These are phyloP conservation scores for Hypholoma sublateritium DNA, from an alignment of 768 basidiomycete genomes.

Conservation along the genomic window DNA sequence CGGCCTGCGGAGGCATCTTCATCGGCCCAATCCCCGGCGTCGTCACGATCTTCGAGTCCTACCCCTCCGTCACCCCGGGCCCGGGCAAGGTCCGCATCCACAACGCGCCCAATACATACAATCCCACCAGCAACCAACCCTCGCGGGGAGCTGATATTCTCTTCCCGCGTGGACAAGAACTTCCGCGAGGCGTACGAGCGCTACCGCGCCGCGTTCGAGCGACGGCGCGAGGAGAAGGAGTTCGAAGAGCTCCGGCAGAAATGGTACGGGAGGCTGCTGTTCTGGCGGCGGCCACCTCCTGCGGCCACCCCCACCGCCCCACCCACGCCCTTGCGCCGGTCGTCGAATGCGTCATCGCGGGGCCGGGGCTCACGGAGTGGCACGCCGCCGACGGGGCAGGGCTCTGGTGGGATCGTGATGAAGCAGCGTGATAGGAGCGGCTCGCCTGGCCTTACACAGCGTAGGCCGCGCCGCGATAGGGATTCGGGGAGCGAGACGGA, in stretches of 20 bases:
- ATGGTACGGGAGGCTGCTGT: conserved; percentile 31
- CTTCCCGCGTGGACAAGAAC: conserved; percentile 73
- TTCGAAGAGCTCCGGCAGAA: conserved; percentile 29
- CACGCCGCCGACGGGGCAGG: conserved; percentile 30
- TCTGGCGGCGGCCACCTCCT: conserved; percentile 24
- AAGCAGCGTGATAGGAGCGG: conserved; percentile 28
- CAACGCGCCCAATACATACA: conserved; percentile 64
- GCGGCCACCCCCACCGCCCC: conserved; percentile 10
- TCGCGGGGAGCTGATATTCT: conserved; percentile 96
- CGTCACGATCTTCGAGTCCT: conserved; percentile 15
- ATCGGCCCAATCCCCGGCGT: conserved; percentile 1
- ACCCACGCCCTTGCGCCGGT: conserved; percentile 23
- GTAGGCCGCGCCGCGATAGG: conserved; percentile 12
- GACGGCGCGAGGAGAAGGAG: conserved; percentile 65
- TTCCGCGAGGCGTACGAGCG: conserved; percentile 94
- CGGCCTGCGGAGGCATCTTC: conserved; percentile 32
- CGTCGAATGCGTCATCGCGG: conserved; percentile 25
- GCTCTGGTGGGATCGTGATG: conserved; percentile 25
- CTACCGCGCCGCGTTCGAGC: conserved; percentile 86
- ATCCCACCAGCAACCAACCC: conserved; percentile 90
- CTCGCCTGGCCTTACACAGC: conserved; percentile 13
- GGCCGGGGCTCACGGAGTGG: conserved; percentile 31
- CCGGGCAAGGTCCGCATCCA: conserved; percentile 32
- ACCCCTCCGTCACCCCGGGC: conserved; percentile 34
- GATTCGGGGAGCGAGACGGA: conserved; percentile 14